Evolutionary conservation across 306 rosid genomes (phyloP).

Genomic region (Vigna mungo): DNA sequence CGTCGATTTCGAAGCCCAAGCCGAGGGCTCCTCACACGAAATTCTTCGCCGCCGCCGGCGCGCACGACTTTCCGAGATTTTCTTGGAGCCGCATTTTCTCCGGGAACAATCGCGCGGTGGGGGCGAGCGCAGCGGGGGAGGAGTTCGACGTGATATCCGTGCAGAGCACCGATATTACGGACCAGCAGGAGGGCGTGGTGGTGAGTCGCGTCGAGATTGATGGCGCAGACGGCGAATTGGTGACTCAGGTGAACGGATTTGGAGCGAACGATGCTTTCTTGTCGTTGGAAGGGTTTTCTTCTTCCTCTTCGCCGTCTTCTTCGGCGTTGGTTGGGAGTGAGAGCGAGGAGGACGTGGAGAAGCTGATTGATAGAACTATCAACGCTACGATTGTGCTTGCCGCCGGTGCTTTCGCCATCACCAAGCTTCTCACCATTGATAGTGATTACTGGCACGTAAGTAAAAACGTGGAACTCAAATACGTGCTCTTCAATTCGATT

Average conservation of each 20-base stretch:
- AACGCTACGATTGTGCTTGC: conserved; percentile 83
- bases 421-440: conserved; percentile 90
- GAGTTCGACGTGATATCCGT: conserved; percentile 69
- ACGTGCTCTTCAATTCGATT: neutral
- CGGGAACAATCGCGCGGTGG: conserved; percentile 44
- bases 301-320: conserved; percentile 63
- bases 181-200: conserved; percentile 72
- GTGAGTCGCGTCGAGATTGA: conserved; percentile 67
- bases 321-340: conserved; percentile 60
- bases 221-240: conserved; percentile 63
- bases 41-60: conserved; percentile 3
- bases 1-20: conserved; percentile 50
- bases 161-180: conserved; percentile 64
- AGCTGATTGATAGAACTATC: conserved; percentile 73
- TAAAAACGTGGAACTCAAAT: conserved; percentile 14
- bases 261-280: conserved; percentile 64
- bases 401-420: conserved; percentile 81
- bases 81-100: conserved; percentile 41
- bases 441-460: conserved; percentile 97
- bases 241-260: conserved; percentile 71
- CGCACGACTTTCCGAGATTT: conserved; percentile 34
- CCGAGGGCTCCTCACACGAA: conserved; percentile 32
- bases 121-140: conserved; percentile 54
- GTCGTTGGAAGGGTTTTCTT: conserved; percentile 81
- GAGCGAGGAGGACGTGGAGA: conserved; percentile 55